phyloP scores from a whole-genome alignment of 371 early-diverging fungal species.

The Rhizopus microsporus region DNA sequence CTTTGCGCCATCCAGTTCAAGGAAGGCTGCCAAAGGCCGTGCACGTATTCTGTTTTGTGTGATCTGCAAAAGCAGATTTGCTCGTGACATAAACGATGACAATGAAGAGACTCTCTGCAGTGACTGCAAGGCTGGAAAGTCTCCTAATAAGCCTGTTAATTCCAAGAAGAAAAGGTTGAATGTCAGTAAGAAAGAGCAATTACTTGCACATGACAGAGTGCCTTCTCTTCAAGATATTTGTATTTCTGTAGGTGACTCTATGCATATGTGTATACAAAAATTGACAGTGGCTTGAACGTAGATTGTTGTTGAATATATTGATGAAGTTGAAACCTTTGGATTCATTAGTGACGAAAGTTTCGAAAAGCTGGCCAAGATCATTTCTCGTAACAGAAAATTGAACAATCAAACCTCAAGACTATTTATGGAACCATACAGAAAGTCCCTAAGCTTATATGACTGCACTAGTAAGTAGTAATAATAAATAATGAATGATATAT shows the following conservation, averaged over 20 bases:
- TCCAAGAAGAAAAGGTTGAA: conserved; percentile 24
- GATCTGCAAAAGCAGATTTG: conserved; percentile 61
- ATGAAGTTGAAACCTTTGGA: conserved; percentile 81
- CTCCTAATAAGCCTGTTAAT: conserved; percentile 20
- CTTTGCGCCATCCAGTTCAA: conserved; percentile 32
- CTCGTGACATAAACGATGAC: conserved; percentile 33
- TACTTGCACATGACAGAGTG: conserved; percentile 21
- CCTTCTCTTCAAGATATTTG: conserved; percentile 66
- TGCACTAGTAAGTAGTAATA: conserved; percentile 60
- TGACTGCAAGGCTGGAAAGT: conserved; percentile 42
- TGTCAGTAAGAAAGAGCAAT: conserved; percentile 22
- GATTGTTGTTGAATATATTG: conserved; percentile 71
- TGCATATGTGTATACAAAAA: neutral
- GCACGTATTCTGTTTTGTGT: conserved; percentile 62
- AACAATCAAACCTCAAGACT: conserved; percentile 64
- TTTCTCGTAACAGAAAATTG: conserved; percentile 74
- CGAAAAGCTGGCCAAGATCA: conserved; percentile 77
- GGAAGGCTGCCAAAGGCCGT: conserved; percentile 20
- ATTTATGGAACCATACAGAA: conserved; percentile 69
- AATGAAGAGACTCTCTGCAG: conserved; percentile 44
- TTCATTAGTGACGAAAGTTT: conserved; percentile 70
- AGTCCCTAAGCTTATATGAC: conserved; percentile 71
- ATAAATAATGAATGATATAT: neutral
- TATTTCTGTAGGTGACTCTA: conserved; percentile 50
- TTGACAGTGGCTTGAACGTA: conserved; percentile 17